Evolutionary conservation across 352 stramenopile species (phyloP).

Genomic region (Globisporangium emineosum): DNA sequence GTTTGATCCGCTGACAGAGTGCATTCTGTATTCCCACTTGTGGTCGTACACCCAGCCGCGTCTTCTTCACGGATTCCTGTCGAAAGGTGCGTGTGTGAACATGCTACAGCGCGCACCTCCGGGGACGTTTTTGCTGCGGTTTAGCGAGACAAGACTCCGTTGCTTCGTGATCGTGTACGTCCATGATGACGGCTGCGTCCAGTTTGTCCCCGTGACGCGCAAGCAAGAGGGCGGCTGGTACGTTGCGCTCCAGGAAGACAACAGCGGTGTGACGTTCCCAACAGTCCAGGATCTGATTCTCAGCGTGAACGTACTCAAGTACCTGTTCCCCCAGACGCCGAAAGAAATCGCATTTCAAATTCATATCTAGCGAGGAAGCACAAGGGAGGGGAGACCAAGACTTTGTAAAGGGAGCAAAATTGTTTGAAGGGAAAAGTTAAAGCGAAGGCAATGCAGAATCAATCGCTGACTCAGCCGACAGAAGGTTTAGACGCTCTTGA

Average conservation of each 20-base stretch:
- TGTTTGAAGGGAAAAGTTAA: neutral
- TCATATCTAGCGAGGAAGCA: slow-evolving; percentile 10
- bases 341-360: slow-evolving; percentile 64
- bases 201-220: slow-evolving; percentile 76
- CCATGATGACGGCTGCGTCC: slow-evolving; percentile 50
- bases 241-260: slow-evolving; percentile 56
- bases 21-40: slow-evolving; percentile 52
- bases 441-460: neutral
- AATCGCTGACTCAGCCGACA: neutral
- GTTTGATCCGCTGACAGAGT: slow-evolving; percentile 68
- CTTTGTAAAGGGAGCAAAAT: neutral
- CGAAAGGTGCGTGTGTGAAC: slow-evolving; percentile 71
- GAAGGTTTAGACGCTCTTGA: slow-evolving; percentile 20
- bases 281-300: slow-evolving; percentile 71
- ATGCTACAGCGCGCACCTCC: slow-evolving; percentile 68
- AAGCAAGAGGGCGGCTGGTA: slow-evolving; percentile 43
- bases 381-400: neutral
- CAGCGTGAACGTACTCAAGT: slow-evolving; percentile 77
- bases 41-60: slow-evolving; percentile 75
- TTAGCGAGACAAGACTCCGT: slow-evolving; percentile 66
- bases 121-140: slow-evolving; percentile 75
- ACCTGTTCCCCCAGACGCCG: slow-evolving; percentile 74
- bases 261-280: slow-evolving; percentile 48
- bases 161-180: slow-evolving; percentile 79
- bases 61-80: slow-evolving; percentile 78